Evolutionary conservation across 768 basidiomycete species (phyloP).

Genomic region (Pilatotrama ljubarskyi): DNA sequence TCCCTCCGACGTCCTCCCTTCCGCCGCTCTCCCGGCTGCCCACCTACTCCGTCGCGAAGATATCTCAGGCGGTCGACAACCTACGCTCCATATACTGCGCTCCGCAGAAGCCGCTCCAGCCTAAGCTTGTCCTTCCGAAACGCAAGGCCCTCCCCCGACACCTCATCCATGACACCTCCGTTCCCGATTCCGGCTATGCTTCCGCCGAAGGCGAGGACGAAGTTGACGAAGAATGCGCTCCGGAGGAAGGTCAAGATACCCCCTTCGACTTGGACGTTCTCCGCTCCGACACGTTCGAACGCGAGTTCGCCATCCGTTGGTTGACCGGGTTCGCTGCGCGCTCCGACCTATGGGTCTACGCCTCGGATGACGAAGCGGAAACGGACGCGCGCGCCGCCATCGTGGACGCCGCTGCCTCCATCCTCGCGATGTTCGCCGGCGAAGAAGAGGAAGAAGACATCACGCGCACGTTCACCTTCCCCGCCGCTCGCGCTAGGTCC

Average conservation of each 20-base stretch:
- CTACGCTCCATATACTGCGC: constrained; percentile 57
- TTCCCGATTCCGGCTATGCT: constrained; percentile 78
- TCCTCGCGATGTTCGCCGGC: constrained; percentile 55
- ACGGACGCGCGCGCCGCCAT: constrained; percentile 40
- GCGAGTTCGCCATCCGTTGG: constrained; percentile 71
- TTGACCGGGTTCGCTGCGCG: constrained; percentile 67
- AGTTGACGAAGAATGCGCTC: constrained; percentile 29
- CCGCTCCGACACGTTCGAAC: constrained; percentile 65
- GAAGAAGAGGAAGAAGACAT: constrained; percentile 45
- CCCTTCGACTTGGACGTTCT: constrained; percentile 45
- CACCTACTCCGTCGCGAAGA: constrained; percentile 35
- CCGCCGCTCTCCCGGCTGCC: constrained; percentile 52
- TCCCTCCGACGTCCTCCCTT: constrained; percentile 53
- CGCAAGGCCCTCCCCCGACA: constrained; percentile 27
- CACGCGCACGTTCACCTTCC: constrained; percentile 56
- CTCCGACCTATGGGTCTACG: constrained; percentile 51
- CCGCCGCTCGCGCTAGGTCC: constrained; percentile 7
- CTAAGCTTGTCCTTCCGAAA: constrained; percentile 25
- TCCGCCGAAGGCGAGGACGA: constrained; percentile 67
- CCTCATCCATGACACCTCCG: constrained; percentile 41
- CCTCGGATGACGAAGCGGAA: constrained; percentile 36
- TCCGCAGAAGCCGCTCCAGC: constrained; percentile 26
- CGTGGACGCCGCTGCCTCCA: constrained; percentile 57
- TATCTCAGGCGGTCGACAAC: constrained; percentile 44
- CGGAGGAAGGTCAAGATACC: constrained; percentile 28